Percentiles rank a stretch among this genome's conserved stretches.
Conservation (phyloP, 305 asterid species). For the Fraxinus paxiana region DNA sequence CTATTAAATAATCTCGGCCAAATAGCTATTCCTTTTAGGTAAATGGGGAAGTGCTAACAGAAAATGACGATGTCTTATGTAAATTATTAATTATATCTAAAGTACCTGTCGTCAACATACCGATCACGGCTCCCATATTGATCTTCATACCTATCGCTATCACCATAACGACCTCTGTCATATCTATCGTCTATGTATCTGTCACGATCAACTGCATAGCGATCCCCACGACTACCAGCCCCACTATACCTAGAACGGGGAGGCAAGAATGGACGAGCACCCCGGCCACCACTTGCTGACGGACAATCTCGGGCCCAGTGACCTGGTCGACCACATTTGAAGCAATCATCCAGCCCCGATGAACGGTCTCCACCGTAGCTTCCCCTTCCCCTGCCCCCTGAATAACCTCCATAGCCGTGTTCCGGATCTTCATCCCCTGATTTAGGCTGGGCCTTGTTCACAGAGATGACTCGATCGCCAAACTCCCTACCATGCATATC, state of each 20-base stretch:
- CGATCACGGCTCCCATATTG: slow-evolving; percentile 76
- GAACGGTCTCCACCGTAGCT: slow-evolving; percentile 65
- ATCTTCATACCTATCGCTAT: slow-evolving; percentile 65
- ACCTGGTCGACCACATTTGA: slow-evolving; percentile 95
- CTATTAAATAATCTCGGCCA: not conserved
- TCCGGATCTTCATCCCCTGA: slow-evolving; percentile 66
- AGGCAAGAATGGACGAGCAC: slow-evolving; percentile 63
- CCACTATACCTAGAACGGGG: slow-evolving; percentile 67
- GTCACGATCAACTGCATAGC: slow-evolving; percentile 66
- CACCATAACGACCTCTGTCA: slow-evolving; percentile 67
- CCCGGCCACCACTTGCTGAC: slow-evolving; percentile 68
- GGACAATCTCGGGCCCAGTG: slow-evolving; percentile 99
- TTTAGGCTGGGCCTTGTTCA: slow-evolving; percentile 91
- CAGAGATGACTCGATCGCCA: slow-evolving; percentile 81
- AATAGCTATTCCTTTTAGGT: not conserved
- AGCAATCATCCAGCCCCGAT: slow-evolving; percentile 86
- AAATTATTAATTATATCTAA: not conserved
- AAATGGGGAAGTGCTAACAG: not conserved
- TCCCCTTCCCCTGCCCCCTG: slow-evolving; percentile 36
- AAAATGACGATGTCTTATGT: not conserved
- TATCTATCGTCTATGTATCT: slow-evolving; percentile 61
- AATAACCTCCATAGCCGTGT: slow-evolving; percentile 59
- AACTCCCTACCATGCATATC: slow-evolving; percentile 94
- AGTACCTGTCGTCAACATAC: slow-evolving; percentile 59
- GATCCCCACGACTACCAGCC: slow-evolving; percentile 57